A percentile compares a stretch with the other conserved stretches of the same genome.
phyloP scores from a whole-genome alignment of 331 rosid species.

The Quercus lobata region DNA sequence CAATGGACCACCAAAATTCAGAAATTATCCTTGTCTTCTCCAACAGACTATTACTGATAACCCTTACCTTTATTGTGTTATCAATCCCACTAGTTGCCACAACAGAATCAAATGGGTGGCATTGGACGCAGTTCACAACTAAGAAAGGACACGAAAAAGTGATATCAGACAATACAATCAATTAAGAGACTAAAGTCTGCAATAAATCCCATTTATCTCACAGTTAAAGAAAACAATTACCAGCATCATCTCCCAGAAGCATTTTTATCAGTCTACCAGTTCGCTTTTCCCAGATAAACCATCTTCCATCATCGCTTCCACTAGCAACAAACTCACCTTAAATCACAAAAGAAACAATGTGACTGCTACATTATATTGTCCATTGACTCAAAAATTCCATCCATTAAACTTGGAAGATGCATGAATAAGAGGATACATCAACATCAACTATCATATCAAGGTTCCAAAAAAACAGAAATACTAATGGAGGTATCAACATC shows the following conservation, averaged over 20 bases:
- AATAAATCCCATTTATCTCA: constrained; percentile 2
- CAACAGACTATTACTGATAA: constrained; percentile 11
- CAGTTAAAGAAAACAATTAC: constrained; percentile 35
- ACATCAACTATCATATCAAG: neutral
- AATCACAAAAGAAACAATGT: constrained; percentile 19
- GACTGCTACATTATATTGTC: constrained; percentile 1
- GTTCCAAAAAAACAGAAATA: neutral
- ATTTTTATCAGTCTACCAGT: constrained; percentile 90
- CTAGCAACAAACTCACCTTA: constrained; percentile 92
- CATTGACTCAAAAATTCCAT: neutral
- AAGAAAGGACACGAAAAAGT: constrained; percentile 20
- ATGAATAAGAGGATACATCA: neutral
- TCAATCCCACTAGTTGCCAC: constrained; percentile 98
- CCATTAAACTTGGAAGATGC: neutral
- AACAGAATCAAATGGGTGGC: constrained; percentile 88
- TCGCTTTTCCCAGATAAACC: constrained; percentile 95
- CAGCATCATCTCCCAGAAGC: constrained; percentile 85
- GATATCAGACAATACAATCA: constrained; percentile 7
- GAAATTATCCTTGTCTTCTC: constrained; percentile 14
- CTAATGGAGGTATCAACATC: neutral
- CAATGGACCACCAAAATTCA: constrained; percentile 26
- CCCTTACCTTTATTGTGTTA: constrained; percentile 79
- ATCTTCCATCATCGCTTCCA: constrained; percentile 99
- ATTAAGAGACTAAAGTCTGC: neutral
- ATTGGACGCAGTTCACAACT: constrained; percentile 94